phyloP scores from a whole-genome alignment of 2,329 filamentous ascomycete genomes.

The Endocalyx cinctus region DNA sequence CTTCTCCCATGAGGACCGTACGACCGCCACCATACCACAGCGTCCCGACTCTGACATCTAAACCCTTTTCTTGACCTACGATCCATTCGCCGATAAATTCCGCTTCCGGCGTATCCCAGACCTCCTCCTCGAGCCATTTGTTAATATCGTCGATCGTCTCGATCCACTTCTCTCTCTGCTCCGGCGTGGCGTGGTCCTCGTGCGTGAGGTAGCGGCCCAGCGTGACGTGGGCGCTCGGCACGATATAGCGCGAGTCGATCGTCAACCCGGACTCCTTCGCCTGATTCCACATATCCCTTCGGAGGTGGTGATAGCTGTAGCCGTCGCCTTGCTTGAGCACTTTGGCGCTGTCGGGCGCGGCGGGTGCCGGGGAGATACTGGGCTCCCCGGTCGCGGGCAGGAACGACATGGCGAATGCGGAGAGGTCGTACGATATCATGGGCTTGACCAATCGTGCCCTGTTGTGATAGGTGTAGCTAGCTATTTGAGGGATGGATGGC shows the following conservation, averaged over 20 bases:
- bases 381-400: conserved; percentile 69
- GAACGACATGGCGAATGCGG: conserved; percentile 83
- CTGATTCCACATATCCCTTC: conserved; percentile 68
- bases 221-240: conserved; percentile 86
- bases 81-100: conserved; percentile 67
- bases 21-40: conserved; percentile 87
- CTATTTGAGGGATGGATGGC: conserved; percentile 53
- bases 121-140: conserved; percentile 62
- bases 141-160: conserved; percentile 72
- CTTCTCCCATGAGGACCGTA: conserved; percentile 59
- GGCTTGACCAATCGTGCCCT: conserved; percentile 77
- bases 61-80: conserved; percentile 78
- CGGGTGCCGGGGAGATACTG: conserved; percentile 34
- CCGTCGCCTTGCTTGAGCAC: conserved; percentile 48
- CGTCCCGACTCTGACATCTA: conserved; percentile 69
- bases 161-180: conserved; percentile 61
- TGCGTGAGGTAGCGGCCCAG: conserved; percentile 73
- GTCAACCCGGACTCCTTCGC: conserved; percentile 59
- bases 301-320: conserved; percentile 89
- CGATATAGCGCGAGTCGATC: conserved; percentile 76
- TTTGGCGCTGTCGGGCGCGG: conserved; percentile 30
- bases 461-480: conserved; percentile 61
- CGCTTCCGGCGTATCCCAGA: conserved; percentile 55
- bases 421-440: conserved; percentile 75
- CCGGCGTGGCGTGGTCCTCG: conserved; percentile 55